Evolutionary conservation across 2,329 filamentous ascomycete species (phyloP).

Genomic region (Clarireedia monteithiana): DNA sequence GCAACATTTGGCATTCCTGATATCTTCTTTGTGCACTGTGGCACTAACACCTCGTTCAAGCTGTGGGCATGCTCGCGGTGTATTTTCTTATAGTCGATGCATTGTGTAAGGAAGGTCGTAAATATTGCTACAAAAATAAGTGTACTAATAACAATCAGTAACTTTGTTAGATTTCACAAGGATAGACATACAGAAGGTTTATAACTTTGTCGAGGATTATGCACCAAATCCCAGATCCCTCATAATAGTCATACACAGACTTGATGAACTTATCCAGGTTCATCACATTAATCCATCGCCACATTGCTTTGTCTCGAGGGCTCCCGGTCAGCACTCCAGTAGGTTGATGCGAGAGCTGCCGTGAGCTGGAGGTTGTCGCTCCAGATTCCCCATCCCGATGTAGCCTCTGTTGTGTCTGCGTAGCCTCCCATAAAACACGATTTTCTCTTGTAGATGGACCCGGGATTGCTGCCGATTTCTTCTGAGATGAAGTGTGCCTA

Average conservation of each 20-base stretch:
- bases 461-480: constrained; percentile 29
- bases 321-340: constrained; percentile 41
- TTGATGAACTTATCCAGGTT: constrained; percentile 63
- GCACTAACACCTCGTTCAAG: constrained; percentile 44
- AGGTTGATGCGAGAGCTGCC: constrained; percentile 39
- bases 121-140: constrained; percentile 61
- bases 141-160: constrained; percentile 36
- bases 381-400: constrained; percentile 31
- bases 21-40: constrained; percentile 45
- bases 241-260: constrained; percentile 62
- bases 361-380: not conserved
- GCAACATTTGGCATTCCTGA: constrained; percentile 32
- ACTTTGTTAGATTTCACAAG: constrained; percentile 1
- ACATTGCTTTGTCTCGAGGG: constrained; percentile 61
- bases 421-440: constrained; percentile 47
- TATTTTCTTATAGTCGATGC: constrained; percentile 57
- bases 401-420: constrained; percentile 44
- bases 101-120: constrained; percentile 59
- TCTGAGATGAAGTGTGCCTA: constrained; percentile 12
- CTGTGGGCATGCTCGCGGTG: constrained; percentile 38
- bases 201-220: constrained; percentile 52
- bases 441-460: constrained; percentile 38
- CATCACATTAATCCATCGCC: constrained; percentile 64
- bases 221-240: constrained; percentile 60
- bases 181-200: constrained; percentile 44